Conservation (phyloP, 106 monocot species). For the Xerophyta viscosa region DNA sequence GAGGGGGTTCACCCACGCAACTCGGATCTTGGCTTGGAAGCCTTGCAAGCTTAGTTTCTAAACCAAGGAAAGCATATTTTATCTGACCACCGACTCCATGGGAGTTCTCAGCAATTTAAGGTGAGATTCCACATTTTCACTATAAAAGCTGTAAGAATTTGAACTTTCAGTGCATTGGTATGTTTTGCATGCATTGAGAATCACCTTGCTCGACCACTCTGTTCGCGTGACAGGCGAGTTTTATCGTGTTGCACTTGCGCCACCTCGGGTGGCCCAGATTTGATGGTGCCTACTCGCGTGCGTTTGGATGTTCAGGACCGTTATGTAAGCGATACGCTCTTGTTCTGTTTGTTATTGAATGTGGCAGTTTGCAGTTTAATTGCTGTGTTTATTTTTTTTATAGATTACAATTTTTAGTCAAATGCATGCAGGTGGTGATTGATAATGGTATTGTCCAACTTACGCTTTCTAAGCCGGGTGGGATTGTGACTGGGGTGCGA, state of each 20-base stretch:
- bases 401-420: too few relatives aligned
- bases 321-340: not conserved
- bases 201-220: not conserved
- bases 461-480: conserved; percentile 62
- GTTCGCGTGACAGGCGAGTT: not conserved
- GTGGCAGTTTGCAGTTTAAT: too few relatives aligned
- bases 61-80: not conserved
- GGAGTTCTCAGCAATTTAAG: not conserved
- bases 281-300: conserved; percentile 6
- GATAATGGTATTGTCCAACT: conserved; percentile 65
- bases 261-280: not conserved
- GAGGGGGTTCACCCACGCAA: not conserved
- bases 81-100: not conserved
- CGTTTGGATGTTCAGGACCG: conserved; percentile 1
- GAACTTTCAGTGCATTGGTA: too few relatives aligned
- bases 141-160: too few relatives aligned
- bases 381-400: too few relatives aligned
- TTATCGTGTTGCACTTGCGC: not conserved
- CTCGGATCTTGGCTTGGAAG: conserved; percentile 10
- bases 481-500: conserved; percentile 50
- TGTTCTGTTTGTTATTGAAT: too few relatives aligned
- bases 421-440: conserved; percentile 52
- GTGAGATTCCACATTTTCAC: not conserved
- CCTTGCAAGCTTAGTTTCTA: conserved; percentile 3
- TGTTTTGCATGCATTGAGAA: not conserved